A percentile compares a stretch with the other conserved stretches of the same genome.
phyloP scores from a whole-genome alignment of 2,329 filamentous ascomycete species.

The Iodosphaeria phyllophila region DNA sequence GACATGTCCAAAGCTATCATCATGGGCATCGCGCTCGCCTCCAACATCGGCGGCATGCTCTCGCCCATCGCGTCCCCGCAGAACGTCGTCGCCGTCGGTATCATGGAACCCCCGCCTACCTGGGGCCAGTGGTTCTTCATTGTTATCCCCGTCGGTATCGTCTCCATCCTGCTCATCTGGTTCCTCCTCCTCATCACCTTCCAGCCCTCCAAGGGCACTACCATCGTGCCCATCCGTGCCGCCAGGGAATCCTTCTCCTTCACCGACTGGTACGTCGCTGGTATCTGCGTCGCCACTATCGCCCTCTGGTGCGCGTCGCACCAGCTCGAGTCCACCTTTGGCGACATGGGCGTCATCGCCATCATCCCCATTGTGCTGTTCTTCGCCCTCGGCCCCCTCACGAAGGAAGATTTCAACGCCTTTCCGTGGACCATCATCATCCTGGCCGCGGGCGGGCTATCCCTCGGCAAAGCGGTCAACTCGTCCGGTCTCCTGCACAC shows the following conservation, averaged over 20 bases:
- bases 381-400: conserved; percentile 89
- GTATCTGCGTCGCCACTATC: conserved; percentile 72
- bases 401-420: conserved; percentile 99
- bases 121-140: conserved; percentile 98
- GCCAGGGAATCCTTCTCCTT: conserved; percentile 78
- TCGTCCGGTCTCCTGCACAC: conserved; percentile 84
- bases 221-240: conserved; percentile 77
- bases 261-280: conserved; percentile 80
- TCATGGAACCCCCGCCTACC: conserved; percentile 80
- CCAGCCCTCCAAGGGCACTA: conserved; percentile 65
- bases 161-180: conserved; percentile 84
- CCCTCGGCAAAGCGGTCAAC: conserved; percentile 83
- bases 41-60: conserved; percentile 90
- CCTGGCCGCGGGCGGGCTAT: conserved; percentile 79
- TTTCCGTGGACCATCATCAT: conserved; percentile 99
- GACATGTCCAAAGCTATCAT: conserved; percentile 91
- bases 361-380: conserved; percentile 92
- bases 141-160: conserved; percentile 75
- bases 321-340: conserved; percentile 71
- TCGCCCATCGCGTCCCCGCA: conserved; percentile 95
- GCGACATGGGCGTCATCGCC: conserved; percentile 96
- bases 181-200: conserved; percentile 69
- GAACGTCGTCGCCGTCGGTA: conserved; percentile 89
- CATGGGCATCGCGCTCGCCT: conserved; percentile 83
- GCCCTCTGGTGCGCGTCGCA: conserved; percentile 83